phyloP scores from a whole-genome alignment of 139 green algal species.

The Spirogloea muscicola region DNA sequence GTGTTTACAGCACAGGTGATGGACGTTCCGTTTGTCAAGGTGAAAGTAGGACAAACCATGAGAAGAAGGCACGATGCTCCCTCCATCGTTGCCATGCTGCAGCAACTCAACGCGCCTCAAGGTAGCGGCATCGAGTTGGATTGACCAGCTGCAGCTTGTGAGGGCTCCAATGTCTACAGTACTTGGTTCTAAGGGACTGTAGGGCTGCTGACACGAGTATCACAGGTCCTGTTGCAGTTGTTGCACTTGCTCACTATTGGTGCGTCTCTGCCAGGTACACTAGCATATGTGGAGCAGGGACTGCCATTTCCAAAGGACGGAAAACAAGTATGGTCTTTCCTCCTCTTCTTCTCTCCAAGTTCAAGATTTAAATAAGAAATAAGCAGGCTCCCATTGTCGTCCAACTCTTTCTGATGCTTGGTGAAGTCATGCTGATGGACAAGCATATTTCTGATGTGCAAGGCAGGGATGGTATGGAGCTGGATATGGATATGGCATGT shows the following conservation, averaged over 20 bases:
- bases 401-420: not conserved
- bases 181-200: too few relatives aligned
- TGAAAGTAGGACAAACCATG: conserved; percentile 20
- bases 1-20: conserved; percentile 14
- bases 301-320: conserved; percentile 26
- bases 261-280: too few relatives aligned
- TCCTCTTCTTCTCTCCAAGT: too few relatives aligned
- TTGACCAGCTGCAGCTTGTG: too few relatives aligned
- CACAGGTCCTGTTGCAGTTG: too few relatives aligned
- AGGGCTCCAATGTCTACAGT: too few relatives aligned
- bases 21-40: conserved; percentile 8
- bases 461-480: conserved; percentile 45
- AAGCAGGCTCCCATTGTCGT: not conserved
- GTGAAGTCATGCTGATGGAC: not conserved
- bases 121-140: too few relatives aligned
- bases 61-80: conserved; percentile 25
- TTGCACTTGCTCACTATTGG: too few relatives aligned
- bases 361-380: not conserved
- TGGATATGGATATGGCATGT: conserved; percentile 45
- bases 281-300: conserved; percentile 31
- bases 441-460: too few relatives aligned
- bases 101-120: conserved; percentile 2
- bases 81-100: conserved; percentile 22
- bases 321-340: conserved; percentile 28
- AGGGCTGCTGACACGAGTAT: too few relatives aligned